These are phyloP conservation scores for Circinella umbellata DNA, from an alignment of 371 early-diverging fungal species.

Conservation along the genomic window DNA sequence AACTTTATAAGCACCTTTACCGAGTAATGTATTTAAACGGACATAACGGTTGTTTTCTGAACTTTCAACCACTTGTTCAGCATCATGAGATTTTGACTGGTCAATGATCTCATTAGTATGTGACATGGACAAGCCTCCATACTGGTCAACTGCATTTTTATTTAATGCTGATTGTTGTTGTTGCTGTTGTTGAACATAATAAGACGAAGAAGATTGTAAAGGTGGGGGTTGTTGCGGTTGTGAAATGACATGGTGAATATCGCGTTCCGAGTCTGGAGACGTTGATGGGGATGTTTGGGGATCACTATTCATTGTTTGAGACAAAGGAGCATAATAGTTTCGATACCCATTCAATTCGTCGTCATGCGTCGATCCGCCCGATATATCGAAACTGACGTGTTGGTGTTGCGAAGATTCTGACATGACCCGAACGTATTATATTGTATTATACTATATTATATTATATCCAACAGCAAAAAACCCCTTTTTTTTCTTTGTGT, in stretches of 20 bases:
- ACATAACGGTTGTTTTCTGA: conserved; percentile 46
- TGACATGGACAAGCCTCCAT: conserved; percentile 37
- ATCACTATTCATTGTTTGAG: conserved; percentile 12
- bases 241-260: not conserved
- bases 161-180: conserved; percentile 14
- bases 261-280: conserved; percentile 15
- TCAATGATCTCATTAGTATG: conserved; percentile 47
- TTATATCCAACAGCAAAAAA: not conserved
- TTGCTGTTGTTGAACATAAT: not conserved
- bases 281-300: conserved; percentile 12
- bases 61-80: conserved; percentile 50
- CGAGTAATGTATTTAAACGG: conserved; percentile 47
- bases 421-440: not conserved
- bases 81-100: conserved; percentile 44
- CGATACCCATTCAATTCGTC: conserved; percentile 29
- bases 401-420: conserved; percentile 13
- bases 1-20: conserved; percentile 78
- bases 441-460: not conserved
- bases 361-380: conserved; percentile 17
- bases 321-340: conserved; percentile 34
- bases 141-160: conserved; percentile 29
- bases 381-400: conserved; percentile 22
- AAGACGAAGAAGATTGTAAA: not conserved
- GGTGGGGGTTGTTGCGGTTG: not conserved
- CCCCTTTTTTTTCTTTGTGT: too few species aligned